These are phyloP conservation scores for Hypoxylon trugodes DNA, from an alignment of 495 filamentous ascomycete species.

Conservation along the genomic window DNA sequence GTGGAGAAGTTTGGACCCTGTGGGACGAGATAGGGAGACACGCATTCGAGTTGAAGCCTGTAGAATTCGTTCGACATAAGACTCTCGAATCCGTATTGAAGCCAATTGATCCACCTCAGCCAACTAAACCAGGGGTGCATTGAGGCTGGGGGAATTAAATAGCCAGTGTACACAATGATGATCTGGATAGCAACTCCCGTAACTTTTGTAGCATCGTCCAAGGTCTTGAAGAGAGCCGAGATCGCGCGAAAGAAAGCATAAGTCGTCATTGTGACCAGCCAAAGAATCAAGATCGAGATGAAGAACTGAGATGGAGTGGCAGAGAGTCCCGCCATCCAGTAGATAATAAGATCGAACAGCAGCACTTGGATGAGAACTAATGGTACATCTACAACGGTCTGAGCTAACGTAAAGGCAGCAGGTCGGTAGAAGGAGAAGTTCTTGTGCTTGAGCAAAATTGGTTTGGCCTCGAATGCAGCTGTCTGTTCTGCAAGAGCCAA, in stretches of 20 bases:
- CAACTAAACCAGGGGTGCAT: conserved; percentile 71
- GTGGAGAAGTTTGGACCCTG: conserved; percentile 26
- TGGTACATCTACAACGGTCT: conserved; percentile 79
- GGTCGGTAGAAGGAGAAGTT: conserved; percentile 87
- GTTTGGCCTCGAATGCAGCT: conserved; percentile 71
- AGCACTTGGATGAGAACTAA: conserved; percentile 73
- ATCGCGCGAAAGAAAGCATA: conserved; percentile 82
- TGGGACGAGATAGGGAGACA: conserved; percentile 54
- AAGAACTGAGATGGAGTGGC: conserved; percentile 83
- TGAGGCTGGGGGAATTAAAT: conserved; percentile 72
- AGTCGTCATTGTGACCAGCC: conserved; percentile 75
- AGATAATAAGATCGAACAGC: conserved; percentile 78
- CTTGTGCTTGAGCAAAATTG: conserved; percentile 84
- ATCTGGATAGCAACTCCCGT: conserved; percentile 73
- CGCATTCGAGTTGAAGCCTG: conserved; percentile 57
- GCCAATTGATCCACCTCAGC: conserved; percentile 39
- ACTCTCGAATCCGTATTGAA: conserved; percentile 67
- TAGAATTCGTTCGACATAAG: conserved; percentile 79
- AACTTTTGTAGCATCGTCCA: conserved; percentile 75
- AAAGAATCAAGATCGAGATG: conserved; percentile 70
- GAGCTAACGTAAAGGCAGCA: conserved; percentile 78
- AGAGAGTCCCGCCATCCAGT: conserved; percentile 77
- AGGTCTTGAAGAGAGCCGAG: conserved; percentile 57
- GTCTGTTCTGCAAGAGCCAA: conserved; percentile 81
- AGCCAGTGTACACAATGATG: conserved; percentile 79